These are phyloP conservation scores for Aspergillus vadensis DNA, from an alignment of 2,329 filamentous ascomycete genomes.

Conservation along the genomic window DNA sequence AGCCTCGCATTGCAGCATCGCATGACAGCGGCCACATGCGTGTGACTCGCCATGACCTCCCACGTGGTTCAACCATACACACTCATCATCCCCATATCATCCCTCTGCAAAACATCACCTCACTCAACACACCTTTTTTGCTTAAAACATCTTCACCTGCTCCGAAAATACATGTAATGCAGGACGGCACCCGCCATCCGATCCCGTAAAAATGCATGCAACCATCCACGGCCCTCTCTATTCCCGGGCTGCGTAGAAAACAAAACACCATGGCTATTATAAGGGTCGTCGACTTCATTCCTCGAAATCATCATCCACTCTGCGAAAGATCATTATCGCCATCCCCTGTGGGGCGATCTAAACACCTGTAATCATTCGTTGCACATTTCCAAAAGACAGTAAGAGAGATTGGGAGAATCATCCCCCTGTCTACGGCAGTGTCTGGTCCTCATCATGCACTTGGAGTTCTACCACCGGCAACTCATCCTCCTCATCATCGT, in stretches of 20 bases:
- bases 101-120: too few relatives aligned
- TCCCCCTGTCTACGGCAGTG: slow-evolving; percentile 20
- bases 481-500: slow-evolving; percentile 36
- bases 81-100: too few relatives aligned
- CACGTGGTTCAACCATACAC: too few relatives aligned
- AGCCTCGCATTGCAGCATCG: too few relatives aligned
- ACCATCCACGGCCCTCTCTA: background rate
- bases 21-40: too few relatives aligned
- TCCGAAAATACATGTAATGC: background rate
- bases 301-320: slow-evolving; percentile 13
- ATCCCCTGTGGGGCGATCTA: slow-evolving; percentile 10
- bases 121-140: too few relatives aligned
- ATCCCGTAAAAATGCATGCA: background rate
- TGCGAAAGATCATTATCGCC: slow-evolving; percentile 3
- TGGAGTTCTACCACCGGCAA: slow-evolving; percentile 46
- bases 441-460: slow-evolving; percentile 41
- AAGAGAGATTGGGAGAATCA: slow-evolving; percentile 2
- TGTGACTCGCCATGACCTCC: too few relatives aligned
- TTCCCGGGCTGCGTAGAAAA: background rate
- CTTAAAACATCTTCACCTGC: too few relatives aligned
- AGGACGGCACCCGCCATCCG: background rate
- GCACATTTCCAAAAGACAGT: slow-evolving; percentile 21
- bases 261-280: slow-evolving; percentile 7
- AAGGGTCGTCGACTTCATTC: slow-evolving; percentile 12
- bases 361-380: slow-evolving; percentile 15